These are phyloP conservation scores for Anthoceros angustus DNA, from an alignment of 225 moss, liverwort and hornwort genomes.

Conservation along the genomic window DNA sequence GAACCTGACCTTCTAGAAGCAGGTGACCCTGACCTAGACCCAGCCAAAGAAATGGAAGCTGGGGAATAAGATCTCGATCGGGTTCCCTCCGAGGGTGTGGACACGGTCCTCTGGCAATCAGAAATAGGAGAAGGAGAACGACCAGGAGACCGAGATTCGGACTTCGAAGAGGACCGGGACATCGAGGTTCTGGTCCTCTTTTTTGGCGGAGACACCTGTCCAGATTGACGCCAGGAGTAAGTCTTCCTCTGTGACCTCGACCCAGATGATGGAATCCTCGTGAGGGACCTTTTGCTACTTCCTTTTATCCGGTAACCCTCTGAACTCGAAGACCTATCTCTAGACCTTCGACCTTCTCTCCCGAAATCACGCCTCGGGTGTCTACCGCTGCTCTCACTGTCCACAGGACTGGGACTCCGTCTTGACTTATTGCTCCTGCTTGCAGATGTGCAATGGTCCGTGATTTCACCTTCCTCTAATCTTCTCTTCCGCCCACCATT, in stretches of 20 bases:
- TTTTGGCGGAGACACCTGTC: not conserved
- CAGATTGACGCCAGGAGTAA: not conserved
- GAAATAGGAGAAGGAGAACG: not conserved
- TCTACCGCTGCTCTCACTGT: too few species aligned
- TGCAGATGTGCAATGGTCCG: too few species aligned
- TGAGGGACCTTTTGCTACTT: too few species aligned
- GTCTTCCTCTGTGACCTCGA: not conserved
- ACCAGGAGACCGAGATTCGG: not conserved
- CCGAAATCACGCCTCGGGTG: too few species aligned
- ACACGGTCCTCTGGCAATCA: not conserved
- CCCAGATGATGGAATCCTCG: too few species aligned
- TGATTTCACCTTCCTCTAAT: too few species aligned
- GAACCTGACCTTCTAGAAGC: not conserved
- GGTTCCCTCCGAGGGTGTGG: not conserved
- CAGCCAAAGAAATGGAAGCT: not conserved
- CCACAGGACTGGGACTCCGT: too few species aligned
- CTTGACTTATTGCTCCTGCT: too few species aligned
- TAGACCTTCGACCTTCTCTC: too few species aligned
- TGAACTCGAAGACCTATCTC: too few species aligned
- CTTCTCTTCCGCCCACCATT: too few species aligned
- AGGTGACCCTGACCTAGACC: not conserved
- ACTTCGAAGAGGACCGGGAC: not conserved
- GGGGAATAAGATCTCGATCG: not conserved
- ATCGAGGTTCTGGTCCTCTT: not conserved
- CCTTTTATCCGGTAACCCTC: too few species aligned